These are phyloP conservation scores for Rubia tinctorum DNA, from an alignment of 305 asterid species.

Conservation along the genomic window DNA sequence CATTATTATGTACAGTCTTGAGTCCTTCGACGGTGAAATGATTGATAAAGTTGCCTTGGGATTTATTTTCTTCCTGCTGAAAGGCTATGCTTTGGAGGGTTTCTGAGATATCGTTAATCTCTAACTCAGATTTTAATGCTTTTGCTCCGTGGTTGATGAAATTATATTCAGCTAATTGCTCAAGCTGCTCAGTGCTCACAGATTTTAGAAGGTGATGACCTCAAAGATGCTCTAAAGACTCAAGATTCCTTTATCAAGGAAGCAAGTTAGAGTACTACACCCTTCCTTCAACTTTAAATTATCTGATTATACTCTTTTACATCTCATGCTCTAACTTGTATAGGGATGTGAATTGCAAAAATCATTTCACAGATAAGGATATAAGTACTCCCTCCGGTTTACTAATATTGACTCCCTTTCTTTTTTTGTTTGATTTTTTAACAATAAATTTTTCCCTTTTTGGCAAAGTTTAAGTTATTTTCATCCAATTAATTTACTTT, in stretches of 20 bases:
- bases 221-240: constrained; percentile 51
- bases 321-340: not conserved
- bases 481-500: no score
- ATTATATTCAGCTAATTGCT: constrained; percentile 65
- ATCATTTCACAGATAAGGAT: not conserved
- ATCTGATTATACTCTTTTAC: constrained; percentile 15
- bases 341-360: not conserved
- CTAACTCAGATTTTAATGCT: constrained; percentile 53
- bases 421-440: no score
- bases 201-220: constrained; percentile 55
- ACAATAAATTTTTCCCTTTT: no score
- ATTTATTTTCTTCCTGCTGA: constrained; percentile 84
- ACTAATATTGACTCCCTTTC: no score
- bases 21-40: constrained; percentile 57
- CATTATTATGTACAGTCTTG: constrained; percentile 52
- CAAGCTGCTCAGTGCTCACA: constrained; percentile 68
- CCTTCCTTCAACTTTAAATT: constrained; percentile 16
- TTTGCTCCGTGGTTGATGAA: constrained; percentile 59
- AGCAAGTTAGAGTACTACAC: constrained; percentile 50
- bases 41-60: constrained; percentile 54
- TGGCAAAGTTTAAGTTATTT: no score
- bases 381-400: no score
- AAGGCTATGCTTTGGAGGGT: constrained; percentile 61
- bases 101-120: constrained; percentile 61
- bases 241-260: constrained; percentile 57